Conservation (phyloP, 164 flowering plant species). For the Aristolochia fimbriata region DNA sequence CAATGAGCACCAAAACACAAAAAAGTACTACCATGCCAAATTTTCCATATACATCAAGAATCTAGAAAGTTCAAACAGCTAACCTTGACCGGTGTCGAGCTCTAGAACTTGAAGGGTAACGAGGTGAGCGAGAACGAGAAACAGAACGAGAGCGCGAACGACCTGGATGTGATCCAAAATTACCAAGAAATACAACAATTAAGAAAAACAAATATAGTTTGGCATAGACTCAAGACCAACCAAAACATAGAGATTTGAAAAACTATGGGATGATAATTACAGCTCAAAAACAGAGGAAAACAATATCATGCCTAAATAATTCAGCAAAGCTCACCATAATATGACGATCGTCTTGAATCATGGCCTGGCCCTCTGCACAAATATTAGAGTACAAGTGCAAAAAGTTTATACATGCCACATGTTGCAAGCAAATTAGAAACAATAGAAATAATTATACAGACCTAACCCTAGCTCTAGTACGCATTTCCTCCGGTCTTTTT, state of each 20-base stretch:
- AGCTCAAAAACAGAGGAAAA: neutral
- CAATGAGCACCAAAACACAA: neutral
- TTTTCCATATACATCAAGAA: neutral
- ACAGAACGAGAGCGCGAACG: conserved; percentile 40
- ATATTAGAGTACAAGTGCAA: neutral
- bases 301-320: neutral
- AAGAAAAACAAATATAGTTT: neutral
- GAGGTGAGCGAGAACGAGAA: conserved; percentile 41
- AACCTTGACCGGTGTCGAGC: conserved; percentile 65
- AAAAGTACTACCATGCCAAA: neutral
- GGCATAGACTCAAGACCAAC: neutral
- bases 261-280: neutral
- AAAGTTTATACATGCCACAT: neutral
- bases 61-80: neutral
- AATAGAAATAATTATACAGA: conserved; percentile 6
- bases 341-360: conserved; percentile 49
- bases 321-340: conserved; percentile 36
- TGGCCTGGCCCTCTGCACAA: conserved; percentile 34
- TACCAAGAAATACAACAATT: neutral
- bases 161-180: conserved; percentile 1
- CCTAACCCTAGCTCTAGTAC: conserved; percentile 44
- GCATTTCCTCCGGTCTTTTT: conserved; percentile 91
- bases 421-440: neutral
- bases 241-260: neutral
- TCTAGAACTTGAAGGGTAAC: conserved; percentile 48